Evolutionary conservation across 1,284 basidiomycete genomes (phyloP).

Genomic region (Fomitopsis schrenkii): DNA sequence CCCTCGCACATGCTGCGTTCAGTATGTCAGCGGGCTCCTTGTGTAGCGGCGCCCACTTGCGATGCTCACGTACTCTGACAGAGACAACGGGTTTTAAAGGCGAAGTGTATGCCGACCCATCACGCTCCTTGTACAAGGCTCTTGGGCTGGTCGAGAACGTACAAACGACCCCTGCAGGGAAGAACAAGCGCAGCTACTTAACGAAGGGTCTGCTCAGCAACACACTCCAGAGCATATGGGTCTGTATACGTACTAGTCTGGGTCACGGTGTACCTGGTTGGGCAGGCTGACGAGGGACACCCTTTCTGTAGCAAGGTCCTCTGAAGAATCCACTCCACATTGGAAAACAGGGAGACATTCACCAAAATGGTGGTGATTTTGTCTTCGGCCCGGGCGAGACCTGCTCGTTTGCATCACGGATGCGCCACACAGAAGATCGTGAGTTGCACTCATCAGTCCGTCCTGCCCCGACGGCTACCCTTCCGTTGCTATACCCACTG

Average conservation of each 20-base stretch:
- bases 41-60: neutral
- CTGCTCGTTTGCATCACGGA: slow-evolving; percentile 49
- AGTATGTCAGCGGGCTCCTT: neutral
- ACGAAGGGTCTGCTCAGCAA: slow-evolving; percentile 26
- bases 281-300: neutral
- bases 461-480: neutral
- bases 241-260: slow-evolving; percentile 26
- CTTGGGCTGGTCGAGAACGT: slow-evolving; percentile 51
- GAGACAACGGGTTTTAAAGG: slow-evolving; percentile 46
- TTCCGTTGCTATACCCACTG: neutral
- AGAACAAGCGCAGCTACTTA: slow-evolving; percentile 46
- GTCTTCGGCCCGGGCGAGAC: slow-evolving; percentile 41
- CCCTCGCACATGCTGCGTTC: too few relatives aligned
- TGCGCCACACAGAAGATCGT: slow-evolving; percentile 65
- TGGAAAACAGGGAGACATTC: slow-evolving; percentile 56
- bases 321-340: slow-evolving; percentile 42
- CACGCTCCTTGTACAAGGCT: slow-evolving; percentile 44
- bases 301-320: slow-evolving; percentile 31
- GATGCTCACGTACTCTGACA: slow-evolving; percentile 16
- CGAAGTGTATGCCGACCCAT: slow-evolving; percentile 56
- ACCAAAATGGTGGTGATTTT: slow-evolving; percentile 62
- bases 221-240: slow-evolving; percentile 44
- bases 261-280: neutral
- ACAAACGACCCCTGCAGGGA: slow-evolving; percentile 38
- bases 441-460: slow-evolving; percentile 19